A percentile compares a stretch with the other conserved stretches of the same genome.
Evolutionary conservation across 2,329 filamentous ascomycete genomes (phyloP).

Genomic region (Claviceps arundinis): DNA sequence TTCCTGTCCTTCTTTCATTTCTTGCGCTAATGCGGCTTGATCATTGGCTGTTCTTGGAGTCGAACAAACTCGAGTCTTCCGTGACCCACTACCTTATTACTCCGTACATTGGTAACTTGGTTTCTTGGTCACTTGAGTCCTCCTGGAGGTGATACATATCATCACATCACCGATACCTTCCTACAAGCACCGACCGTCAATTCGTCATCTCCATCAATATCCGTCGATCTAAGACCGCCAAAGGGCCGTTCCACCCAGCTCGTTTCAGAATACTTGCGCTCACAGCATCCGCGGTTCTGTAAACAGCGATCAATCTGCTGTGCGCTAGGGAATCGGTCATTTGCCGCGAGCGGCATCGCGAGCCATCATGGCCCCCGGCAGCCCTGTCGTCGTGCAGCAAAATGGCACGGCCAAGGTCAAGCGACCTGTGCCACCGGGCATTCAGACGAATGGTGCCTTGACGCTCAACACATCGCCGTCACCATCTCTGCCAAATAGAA

Average conservation of each 20-base stretch:
- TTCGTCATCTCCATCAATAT: background rate
- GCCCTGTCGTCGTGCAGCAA: constrained; percentile 30
- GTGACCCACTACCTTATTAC: constrained; percentile 5
- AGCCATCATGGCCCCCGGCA: constrained; percentile 41
- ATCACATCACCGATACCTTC: background rate
- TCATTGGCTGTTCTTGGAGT: constrained; percentile 1
- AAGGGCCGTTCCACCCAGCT: background rate
- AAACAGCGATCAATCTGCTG: constrained; percentile 1
- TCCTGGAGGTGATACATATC: constrained; percentile 9
- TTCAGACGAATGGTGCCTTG: constrained; percentile 50
- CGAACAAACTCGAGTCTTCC: constrained; percentile 7
- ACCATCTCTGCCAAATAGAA: constrained; percentile 42
- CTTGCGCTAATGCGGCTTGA: constrained; percentile 2
- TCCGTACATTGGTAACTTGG: constrained; percentile 6
- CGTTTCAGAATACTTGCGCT: constrained; percentile 6
- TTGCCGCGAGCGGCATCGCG: constrained; percentile 5
- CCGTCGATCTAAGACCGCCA: background rate
- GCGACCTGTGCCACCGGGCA: constrained; percentile 50
- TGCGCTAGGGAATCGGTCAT: background rate
- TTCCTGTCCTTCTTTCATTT: constrained; percentile 2
- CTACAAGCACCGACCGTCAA: background rate
- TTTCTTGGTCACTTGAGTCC: background rate
- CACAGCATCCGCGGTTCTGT: background rate
- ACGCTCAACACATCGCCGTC: constrained; percentile 47
- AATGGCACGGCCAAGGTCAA: constrained; percentile 47